A percentile compares a stretch with the other conserved stretches of the same genome.
These are phyloP conservation scores for Hypoxylon fragiforme DNA, from an alignment of 495 filamentous ascomycete species.

Conservation along the genomic window DNA sequence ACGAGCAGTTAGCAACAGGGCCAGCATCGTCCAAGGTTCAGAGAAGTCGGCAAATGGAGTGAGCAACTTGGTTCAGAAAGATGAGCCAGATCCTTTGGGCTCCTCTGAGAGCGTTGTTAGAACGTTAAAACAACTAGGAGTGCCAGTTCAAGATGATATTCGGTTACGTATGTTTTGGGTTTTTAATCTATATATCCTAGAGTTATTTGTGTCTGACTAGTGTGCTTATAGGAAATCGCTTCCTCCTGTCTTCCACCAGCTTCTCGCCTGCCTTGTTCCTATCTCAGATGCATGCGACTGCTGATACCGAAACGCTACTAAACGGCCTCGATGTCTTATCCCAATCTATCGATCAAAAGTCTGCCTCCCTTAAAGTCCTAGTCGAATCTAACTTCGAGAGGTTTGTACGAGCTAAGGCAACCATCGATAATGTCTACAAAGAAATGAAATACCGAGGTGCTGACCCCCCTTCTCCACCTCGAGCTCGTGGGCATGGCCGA, in stretches of 20 bases:
- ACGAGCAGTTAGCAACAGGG: conserved; percentile 66
- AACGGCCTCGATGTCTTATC: conserved; percentile 81
- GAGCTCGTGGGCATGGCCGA: conserved; percentile 57
- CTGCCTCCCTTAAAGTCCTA: conserved; percentile 88
- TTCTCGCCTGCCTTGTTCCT: conserved; percentile 92
- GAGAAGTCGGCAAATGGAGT: conserved; percentile 66
- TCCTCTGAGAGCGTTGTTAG: conserved; percentile 80
- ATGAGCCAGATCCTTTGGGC: conserved; percentile 91
- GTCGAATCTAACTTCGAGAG: conserved; percentile 98
- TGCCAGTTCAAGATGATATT: conserved; percentile 84
- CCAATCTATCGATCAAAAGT: conserved; percentile 93
- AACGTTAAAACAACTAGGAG: conserved; percentile 70
- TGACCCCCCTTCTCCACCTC: conserved; percentile 55
- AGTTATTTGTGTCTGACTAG: conserved; percentile 1
- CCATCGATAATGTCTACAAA: conserved; percentile 95
- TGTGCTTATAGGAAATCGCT: conserved; percentile 71
- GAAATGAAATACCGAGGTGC: conserved; percentile 92
- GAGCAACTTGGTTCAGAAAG: conserved; percentile 78
- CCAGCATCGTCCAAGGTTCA: conserved; percentile 66
- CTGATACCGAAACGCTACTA: conserved; percentile 76
- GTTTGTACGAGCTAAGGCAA: conserved; percentile 93
- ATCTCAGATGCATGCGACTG: conserved; percentile 83
- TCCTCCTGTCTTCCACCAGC: conserved; percentile 90
- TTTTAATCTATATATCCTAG: not conserved
- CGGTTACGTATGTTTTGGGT: conserved; percentile 67